phyloP scores from a whole-genome alignment of 202 grass and related monocot species.

The Schoenoplectus tabernaemontani region DNA sequence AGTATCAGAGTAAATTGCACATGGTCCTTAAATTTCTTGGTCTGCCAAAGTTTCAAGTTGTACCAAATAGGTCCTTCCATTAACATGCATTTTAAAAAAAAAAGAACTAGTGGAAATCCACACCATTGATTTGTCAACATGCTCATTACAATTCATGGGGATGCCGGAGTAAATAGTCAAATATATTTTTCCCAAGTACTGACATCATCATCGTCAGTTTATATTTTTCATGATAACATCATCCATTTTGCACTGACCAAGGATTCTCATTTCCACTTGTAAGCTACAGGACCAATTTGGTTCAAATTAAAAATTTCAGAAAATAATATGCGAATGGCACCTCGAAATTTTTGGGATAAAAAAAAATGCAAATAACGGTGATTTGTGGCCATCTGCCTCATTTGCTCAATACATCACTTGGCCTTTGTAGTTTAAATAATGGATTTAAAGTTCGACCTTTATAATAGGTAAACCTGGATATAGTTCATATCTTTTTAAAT shows the following conservation, averaged over 20 bases:
- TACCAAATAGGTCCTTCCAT: not conserved
- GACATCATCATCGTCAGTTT: not conserved
- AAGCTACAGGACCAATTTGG: not conserved
- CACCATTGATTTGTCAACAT: not conserved
- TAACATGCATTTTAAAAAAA: not conserved
- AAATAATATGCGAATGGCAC: not conserved
- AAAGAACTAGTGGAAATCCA: not conserved
- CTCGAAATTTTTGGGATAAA: not conserved
- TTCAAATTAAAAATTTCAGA: not conserved
- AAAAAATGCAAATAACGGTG: not conserved
- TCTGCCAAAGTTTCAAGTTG: not conserved
- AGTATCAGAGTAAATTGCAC: not conserved
- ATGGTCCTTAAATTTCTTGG: not conserved
- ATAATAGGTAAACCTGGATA: not conserved
- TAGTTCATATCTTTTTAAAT: not conserved
- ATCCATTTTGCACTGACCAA: not conserved
- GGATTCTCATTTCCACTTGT: not conserved
- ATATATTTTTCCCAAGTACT: not conserved
- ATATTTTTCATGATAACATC: not conserved
- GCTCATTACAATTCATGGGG: not conserved
- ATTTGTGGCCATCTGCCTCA: not conserved
- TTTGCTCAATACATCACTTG: not conserved
- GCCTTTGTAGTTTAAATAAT: not conserved
- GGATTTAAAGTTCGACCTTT: not conserved
- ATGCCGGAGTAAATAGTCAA: not conserved